Conservation (phyloP, 108 stramenopile genomes). For the Skeletonema potamos region DNA sequence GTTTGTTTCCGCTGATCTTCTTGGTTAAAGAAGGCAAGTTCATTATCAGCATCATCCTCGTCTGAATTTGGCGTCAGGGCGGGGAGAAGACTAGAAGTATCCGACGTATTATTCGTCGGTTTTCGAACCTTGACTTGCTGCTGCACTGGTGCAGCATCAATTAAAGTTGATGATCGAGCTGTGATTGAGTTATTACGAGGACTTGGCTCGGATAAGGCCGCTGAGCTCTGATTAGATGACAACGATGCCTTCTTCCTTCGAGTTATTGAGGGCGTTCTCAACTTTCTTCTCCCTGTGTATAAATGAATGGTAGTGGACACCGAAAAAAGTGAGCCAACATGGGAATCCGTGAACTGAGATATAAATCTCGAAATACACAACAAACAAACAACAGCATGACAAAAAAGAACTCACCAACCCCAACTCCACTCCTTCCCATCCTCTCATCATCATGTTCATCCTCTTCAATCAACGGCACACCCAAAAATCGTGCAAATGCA, state of each 20-base stretch:
- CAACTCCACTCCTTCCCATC: conserved; percentile 1
- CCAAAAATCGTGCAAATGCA: conserved; percentile 80
- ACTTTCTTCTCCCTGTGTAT: conserved; percentile 28
- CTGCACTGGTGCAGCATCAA: conserved; percentile 5
- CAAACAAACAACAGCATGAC: background rate
- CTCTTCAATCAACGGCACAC: conserved; percentile 61
- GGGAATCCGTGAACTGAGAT: too few species aligned
- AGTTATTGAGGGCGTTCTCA: conserved; percentile 36
- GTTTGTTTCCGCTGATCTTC: conserved; percentile 12
- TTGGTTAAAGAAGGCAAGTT: conserved; percentile 30
- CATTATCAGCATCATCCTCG: conserved; percentile 26
- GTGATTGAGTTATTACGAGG: background rate
- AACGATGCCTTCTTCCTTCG: conserved; percentile 16
- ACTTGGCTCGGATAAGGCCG: conserved; percentile 37
- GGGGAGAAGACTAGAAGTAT: conserved; percentile 19
- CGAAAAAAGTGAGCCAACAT: too few species aligned
- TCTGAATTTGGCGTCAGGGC: conserved; percentile 42
- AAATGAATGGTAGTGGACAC: too few species aligned
- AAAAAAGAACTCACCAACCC: background rate
- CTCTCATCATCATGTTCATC: conserved; percentile 2
- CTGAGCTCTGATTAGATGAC: conserved; percentile 9
- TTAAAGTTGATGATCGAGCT: conserved; percentile 15
- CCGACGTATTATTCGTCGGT: background rate
- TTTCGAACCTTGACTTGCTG: background rate
- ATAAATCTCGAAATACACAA: background rate